Conservation (phyloP, 2,329 filamentous ascomycete genomes). For the Colletotrichum graminicola region DNA sequence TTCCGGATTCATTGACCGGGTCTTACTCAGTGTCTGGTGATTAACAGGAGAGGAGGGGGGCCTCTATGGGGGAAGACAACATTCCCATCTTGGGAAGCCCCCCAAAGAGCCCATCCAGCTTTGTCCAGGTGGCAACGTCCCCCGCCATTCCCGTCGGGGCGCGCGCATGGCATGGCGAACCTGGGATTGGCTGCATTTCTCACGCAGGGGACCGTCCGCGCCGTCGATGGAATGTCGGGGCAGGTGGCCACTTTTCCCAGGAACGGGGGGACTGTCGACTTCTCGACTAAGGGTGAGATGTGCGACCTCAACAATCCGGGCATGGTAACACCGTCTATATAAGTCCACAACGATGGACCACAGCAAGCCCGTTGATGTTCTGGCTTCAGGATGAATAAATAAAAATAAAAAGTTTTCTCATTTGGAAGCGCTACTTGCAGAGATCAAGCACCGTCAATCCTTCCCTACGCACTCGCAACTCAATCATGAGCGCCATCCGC, state of each 20-base stretch:
- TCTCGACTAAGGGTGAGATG: conserved; percentile 15
- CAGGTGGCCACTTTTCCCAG: conserved; percentile 25
- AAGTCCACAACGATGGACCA: background rate
- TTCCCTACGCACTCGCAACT: background rate
- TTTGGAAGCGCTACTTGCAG: conserved; percentile 16
- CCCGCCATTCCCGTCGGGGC: conserved; percentile 33
- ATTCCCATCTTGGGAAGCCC: background rate
- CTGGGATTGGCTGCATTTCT: conserved; percentile 36
- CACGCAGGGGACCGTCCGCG: conserved; percentile 22
- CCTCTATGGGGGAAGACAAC: conserved; percentile 20
- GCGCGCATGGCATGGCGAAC: conserved; percentile 20
- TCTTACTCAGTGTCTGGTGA: background rate
- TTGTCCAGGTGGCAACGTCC: conserved; percentile 2
- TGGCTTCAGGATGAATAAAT: too few species aligned
- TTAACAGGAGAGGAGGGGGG: background rate
- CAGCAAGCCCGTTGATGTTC: too few species aligned
- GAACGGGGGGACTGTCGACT: conserved; percentile 14
- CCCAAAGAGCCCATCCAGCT: background rate
- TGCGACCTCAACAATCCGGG: conserved; percentile 33
- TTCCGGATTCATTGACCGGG: conserved; percentile 6
- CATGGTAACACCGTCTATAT: conserved; percentile 12
- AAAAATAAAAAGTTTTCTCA: background rate
- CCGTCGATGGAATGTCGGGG: conserved; percentile 25
- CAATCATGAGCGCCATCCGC: conserved; percentile 34
- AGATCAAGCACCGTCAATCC: background rate